Evolutionary conservation across 2,329 filamentous ascomycete genomes (phyloP).

Genomic region (Diaporthe citri): DNA sequence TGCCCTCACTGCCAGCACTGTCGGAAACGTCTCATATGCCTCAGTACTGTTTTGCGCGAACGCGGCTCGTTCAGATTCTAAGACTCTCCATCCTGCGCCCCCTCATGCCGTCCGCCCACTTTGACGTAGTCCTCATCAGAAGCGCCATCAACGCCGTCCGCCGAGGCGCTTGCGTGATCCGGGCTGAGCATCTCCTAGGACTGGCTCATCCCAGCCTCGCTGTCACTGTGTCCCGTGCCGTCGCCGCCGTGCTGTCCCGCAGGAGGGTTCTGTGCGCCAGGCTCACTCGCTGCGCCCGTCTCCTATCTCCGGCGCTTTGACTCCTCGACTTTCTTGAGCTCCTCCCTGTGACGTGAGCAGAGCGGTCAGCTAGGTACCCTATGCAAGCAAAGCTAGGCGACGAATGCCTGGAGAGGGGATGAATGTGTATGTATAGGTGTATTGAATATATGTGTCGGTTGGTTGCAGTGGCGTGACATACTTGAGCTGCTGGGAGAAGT

Average conservation of each 20-base stretch:
- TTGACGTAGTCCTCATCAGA: neutral
- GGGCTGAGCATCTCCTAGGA: conserved; percentile 16
- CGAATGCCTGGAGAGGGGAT: neutral
- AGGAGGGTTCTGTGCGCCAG: neutral
- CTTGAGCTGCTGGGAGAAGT: conserved; percentile 96
- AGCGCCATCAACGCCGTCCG: neutral
- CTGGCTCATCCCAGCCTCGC: neutral
- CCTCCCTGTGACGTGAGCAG: conserved; percentile 72
- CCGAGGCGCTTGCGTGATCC: neutral
- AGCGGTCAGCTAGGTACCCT: neutral
- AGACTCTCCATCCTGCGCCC: neutral
- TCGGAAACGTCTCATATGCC: neutral
- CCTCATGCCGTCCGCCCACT: neutral
- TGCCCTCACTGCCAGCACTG: neutral
- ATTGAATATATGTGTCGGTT: neutral
- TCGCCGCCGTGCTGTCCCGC: neutral
- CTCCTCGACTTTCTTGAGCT: conserved; percentile 92
- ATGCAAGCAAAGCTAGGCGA: no score
- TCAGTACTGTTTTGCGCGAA: neutral
- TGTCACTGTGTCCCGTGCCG: neutral
- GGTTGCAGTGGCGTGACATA: conserved; percentile 59
- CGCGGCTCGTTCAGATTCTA: neutral
- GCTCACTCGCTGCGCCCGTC: conserved; percentile 3
- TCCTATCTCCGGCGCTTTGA: conserved; percentile 70
- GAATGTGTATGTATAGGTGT: neutral